Conservation (phyloP, 1,139 yeast genomes). For the Kurtzmaniella quercitrusa region DNA sequence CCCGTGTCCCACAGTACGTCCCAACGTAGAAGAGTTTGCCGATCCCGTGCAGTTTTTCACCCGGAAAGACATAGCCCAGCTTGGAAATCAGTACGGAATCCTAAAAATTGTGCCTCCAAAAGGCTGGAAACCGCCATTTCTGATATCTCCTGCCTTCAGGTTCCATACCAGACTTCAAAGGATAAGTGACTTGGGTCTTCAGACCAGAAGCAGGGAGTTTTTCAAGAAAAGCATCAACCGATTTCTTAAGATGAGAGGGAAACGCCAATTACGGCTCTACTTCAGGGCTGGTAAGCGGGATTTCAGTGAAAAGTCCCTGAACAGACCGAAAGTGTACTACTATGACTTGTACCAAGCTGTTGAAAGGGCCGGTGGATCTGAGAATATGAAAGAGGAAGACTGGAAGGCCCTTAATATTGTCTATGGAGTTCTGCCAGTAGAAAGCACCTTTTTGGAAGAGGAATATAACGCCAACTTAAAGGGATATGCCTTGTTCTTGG, state of each 20-base stretch:
- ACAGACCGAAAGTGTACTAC: slow-evolving; percentile 27
- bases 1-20: slow-evolving; percentile 56
- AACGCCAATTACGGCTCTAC: slow-evolving; percentile 21
- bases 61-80: slow-evolving; percentile 39
- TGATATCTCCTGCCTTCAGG: slow-evolving; percentile 49
- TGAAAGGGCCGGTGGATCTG: slow-evolving; percentile 22
- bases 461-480: slow-evolving; percentile 33
- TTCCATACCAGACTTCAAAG: slow-evolving; percentile 67
- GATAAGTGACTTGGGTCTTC: slow-evolving; percentile 57
- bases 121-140: slow-evolving; percentile 50
- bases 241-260: slow-evolving; percentile 45
- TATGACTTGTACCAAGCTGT: slow-evolving; percentile 55
- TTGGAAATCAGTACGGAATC: slow-evolving; percentile 61
- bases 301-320: slow-evolving; percentile 2
- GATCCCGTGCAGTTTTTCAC: slow-evolving; percentile 63
- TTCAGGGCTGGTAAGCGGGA: slow-evolving; percentile 13
- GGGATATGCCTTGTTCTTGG: slow-evolving; percentile 44
- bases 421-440: slow-evolving; percentile 19
- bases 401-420: slow-evolving; percentile 33
- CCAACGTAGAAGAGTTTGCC: slow-evolving; percentile 49
- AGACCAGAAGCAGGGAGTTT: slow-evolving; percentile 58
- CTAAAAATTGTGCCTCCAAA: slow-evolving; percentile 63
- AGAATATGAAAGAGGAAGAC: slow-evolving; percentile 16
- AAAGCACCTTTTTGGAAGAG: slow-evolving; percentile 16
- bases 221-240: slow-evolving; percentile 59